phyloP scores from a whole-genome alignment of 805 yeast species.

The Suhomyces faveliae region DNA sequence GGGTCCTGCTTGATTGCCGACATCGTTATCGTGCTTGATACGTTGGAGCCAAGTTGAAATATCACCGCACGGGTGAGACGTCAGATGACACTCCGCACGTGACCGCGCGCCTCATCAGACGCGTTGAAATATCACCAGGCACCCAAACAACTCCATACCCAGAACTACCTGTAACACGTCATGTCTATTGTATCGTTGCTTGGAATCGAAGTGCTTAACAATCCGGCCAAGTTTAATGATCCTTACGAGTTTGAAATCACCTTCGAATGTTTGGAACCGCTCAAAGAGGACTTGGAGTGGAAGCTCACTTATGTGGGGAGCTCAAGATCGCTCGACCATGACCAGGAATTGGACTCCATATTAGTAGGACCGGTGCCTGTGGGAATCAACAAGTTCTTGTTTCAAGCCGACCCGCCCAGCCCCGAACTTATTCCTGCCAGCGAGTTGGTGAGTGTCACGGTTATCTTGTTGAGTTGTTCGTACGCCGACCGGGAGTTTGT shows the following conservation, averaged over 20 bases:
- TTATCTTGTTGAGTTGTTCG: conserved; percentile 86
- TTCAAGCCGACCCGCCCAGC: conserved; percentile 95
- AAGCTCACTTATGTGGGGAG: conserved; percentile 96
- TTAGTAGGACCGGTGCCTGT: conserved; percentile 99
- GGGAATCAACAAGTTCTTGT: conserved; percentile 89
- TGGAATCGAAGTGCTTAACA: conserved; percentile 88
- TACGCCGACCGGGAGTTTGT: conserved; percentile 94
- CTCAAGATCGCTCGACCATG: conserved; percentile 90
- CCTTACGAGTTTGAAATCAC: conserved; percentile 97
- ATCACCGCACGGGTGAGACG: too few species aligned
- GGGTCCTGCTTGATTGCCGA: neutral
- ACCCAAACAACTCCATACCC: neutral
- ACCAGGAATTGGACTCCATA: conserved; percentile 92
- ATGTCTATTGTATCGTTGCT: conserved; percentile 94
- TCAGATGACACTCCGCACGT: neutral
- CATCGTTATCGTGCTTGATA: neutral
- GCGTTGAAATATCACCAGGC: neutral
- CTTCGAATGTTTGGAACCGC: conserved; percentile 91
- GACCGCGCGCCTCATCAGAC: neutral
- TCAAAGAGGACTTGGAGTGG: conserved; percentile 94
- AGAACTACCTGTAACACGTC: neutral
- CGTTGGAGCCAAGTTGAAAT: too few species aligned
- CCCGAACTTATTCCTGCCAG: conserved; percentile 95
- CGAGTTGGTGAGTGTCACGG: conserved; percentile 93
- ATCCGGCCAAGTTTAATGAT: conserved; percentile 91